phyloP scores from a whole-genome alignment of 768 basidiomycete species.

The Crassisporium funariophilum region DNA sequence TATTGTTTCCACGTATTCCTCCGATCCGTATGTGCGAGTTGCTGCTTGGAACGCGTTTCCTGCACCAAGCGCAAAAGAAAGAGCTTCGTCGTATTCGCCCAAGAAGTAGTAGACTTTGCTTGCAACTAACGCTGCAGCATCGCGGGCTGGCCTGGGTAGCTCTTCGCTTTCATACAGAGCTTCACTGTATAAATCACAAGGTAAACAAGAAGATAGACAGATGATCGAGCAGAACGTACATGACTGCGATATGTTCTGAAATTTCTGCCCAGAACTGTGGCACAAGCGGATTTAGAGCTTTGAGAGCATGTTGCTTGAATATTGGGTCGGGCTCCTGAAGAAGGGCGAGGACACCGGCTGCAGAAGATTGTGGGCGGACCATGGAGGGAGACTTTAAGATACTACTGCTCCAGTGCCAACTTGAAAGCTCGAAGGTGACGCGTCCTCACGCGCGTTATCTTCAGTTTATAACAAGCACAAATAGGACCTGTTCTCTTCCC shows the following conservation, averaged over 20 bases:
- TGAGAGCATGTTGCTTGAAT: slow-evolving; percentile 91
- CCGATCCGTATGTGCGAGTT: slow-evolving; percentile 58
- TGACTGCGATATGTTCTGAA: slow-evolving; percentile 87
- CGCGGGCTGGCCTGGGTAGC: slow-evolving; percentile 71
- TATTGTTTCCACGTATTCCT: slow-evolving; percentile 93
- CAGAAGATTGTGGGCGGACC: slow-evolving; percentile 79
- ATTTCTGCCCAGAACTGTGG: slow-evolving; percentile 99
- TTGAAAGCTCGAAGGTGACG: slow-evolving; percentile 40
- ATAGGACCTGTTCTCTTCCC: slow-evolving; percentile 34
- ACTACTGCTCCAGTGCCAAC: slow-evolving; percentile 22
- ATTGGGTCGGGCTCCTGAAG: slow-evolving; percentile 85
- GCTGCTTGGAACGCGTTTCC: slow-evolving; percentile 84
- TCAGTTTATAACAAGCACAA: slow-evolving; percentile 30
- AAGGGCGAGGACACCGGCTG: slow-evolving; percentile 89
- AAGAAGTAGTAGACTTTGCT: slow-evolving; percentile 99
- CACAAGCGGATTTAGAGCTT: slow-evolving; percentile 78
- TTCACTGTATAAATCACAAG: slow-evolving; percentile 59
- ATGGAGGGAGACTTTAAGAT: slow-evolving; percentile 32
- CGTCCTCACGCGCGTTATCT: slow-evolving; percentile 40
- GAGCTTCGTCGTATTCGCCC: slow-evolving; percentile 92
- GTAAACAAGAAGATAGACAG: slow-evolving; percentile 4
- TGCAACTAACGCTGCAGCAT: slow-evolving; percentile 87
- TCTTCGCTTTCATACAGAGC: slow-evolving; percentile 84
- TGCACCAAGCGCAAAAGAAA: slow-evolving; percentile 92
- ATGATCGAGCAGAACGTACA: slow-evolving; percentile 55